These are phyloP conservation scores for Hypsizygus marmoreus DNA, from an alignment of 768 basidiomycete species.

Conservation along the genomic window DNA sequence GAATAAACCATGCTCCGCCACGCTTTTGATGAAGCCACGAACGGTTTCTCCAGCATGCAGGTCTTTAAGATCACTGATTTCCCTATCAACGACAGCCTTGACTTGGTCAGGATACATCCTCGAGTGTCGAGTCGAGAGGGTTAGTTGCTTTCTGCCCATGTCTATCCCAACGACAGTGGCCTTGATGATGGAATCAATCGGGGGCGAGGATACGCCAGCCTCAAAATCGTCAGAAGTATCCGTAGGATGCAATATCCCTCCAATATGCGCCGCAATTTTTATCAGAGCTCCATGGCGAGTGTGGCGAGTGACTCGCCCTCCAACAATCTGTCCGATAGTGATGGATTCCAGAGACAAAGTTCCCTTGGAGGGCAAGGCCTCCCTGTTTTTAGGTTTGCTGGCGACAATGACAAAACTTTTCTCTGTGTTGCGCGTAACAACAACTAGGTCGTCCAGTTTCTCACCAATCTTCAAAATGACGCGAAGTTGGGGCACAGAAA, in stretches of 20 bases:
- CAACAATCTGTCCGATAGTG: slow-evolving; percentile 69
- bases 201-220: slow-evolving; percentile 53
- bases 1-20: slow-evolving; percentile 87
- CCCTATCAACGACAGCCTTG: slow-evolving; percentile 60
- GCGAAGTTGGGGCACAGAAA: slow-evolving; percentile 68
- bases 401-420: slow-evolving; percentile 87
- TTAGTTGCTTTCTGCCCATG: slow-evolving; percentile 61
- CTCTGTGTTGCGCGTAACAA: slow-evolving; percentile 87
- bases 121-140: slow-evolving; percentile 82
- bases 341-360: slow-evolving; percentile 67
- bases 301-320: slow-evolving; percentile 80
- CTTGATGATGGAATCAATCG: slow-evolving; percentile 66
- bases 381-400: slow-evolving; percentile 62
- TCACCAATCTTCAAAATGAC: slow-evolving; percentile 67
- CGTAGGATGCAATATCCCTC: slow-evolving; percentile 79
- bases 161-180: slow-evolving; percentile 75
- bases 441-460: slow-evolving; percentile 72
- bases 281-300: slow-evolving; percentile 72
- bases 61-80: slow-evolving; percentile 61
- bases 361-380: slow-evolving; percentile 46
- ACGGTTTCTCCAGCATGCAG: slow-evolving; percentile 74
- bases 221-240: slow-evolving; percentile 84
- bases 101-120: slow-evolving; percentile 56
- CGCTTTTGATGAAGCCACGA: slow-evolving; percentile 87
- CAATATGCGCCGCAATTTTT: slow-evolving; percentile 71